phyloP scores from a whole-genome alignment of 2,329 filamentous ascomycete genomes.

The Monosporascus ibericus region DNA sequence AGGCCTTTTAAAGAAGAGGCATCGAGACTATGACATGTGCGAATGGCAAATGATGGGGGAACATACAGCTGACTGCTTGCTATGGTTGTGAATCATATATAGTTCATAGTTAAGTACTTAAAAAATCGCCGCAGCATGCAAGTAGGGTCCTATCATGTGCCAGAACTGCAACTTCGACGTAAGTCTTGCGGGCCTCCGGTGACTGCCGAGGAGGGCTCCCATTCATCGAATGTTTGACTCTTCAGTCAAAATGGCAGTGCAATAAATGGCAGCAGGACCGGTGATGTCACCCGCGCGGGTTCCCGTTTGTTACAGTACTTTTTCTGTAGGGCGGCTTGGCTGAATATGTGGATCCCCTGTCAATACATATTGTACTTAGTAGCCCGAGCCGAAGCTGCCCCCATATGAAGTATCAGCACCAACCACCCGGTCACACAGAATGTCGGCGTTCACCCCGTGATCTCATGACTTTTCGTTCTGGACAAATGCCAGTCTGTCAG shows the following conservation, averaged over 20 bases:
- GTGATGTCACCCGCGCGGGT: not conserved
- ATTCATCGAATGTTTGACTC: constrained; percentile 4
- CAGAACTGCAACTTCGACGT: constrained; percentile 9
- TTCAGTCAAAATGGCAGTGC: constrained; percentile 9
- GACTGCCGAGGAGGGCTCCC: not conserved
- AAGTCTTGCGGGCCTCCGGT: constrained; percentile 6
- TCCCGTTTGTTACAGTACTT: not conserved
- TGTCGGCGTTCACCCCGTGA: not conserved
- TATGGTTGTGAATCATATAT: not conserved
- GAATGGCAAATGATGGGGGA: no score
- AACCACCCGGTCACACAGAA: not conserved
- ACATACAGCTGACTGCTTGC: no score
- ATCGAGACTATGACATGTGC: no score
- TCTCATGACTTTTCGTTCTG: not conserved
- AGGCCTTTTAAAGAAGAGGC: not conserved
- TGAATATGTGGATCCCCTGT: not conserved
- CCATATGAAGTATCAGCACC: not conserved
- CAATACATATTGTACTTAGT: not conserved
- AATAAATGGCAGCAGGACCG: constrained; percentile 8
- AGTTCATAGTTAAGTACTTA: constrained; percentile 3
- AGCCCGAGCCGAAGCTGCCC: not conserved
- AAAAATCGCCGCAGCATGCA: constrained; percentile 5
- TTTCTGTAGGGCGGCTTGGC: not conserved
- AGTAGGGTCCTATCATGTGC: constrained; percentile 5
- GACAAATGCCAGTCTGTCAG: not conserved